Percentiles rank a stretch among this genome's conserved stretches.
Conservation (phyloP, 2,329 filamentous ascomycete species). For the Magnaporthiopsis poae region DNA sequence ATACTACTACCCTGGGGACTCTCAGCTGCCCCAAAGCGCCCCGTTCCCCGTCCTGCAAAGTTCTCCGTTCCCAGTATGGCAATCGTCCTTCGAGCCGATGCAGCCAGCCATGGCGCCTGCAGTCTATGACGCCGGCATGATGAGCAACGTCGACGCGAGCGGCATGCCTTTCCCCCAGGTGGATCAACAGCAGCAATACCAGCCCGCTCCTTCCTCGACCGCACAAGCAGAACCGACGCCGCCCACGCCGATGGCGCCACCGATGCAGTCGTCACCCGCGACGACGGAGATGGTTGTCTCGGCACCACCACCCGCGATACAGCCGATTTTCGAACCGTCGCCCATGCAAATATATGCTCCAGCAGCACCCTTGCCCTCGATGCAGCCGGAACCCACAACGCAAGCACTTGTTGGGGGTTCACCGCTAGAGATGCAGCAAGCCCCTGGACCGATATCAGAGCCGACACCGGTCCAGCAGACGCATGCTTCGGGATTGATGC, state of each 20-base stretch:
- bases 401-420: neutral
- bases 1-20: neutral
- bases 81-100: neutral
- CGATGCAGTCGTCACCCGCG: neutral
- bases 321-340: neutral
- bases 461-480: neutral
- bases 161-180: neutral
- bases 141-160: neutral
- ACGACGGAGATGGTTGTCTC: neutral
- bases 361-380: neutral
- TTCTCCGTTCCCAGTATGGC: neutral
- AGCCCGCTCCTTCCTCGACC: neutral
- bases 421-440: neutral
- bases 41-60: neutral
- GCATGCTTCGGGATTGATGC: neutral
- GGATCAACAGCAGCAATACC: neutral
- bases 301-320: neutral
- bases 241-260: neutral
- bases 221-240: neutral
- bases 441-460: neutral
- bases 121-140: neutral
- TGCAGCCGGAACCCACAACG: neutral
- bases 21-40: neutral
- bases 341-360: neutral
- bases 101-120: neutral